These are phyloP conservation scores for Cydonia oblonga DNA, from an alignment of 331 rosid genomes.

Conservation along the genomic window DNA sequence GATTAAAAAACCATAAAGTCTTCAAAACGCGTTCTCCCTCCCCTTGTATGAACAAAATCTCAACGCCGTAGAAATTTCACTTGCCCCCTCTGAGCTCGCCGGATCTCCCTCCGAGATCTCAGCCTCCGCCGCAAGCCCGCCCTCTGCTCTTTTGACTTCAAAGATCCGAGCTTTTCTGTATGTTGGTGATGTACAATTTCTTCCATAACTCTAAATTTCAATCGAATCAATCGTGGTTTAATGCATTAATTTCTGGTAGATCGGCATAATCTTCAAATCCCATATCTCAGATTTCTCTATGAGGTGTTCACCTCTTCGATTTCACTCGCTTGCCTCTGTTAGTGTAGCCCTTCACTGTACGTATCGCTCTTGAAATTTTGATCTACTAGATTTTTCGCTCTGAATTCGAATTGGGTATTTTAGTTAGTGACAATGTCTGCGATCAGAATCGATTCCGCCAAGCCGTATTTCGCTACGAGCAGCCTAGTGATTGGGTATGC, in stretches of 20 bases:
- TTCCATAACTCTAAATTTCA: background rate
- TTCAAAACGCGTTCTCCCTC: background rate
- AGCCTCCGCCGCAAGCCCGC: background rate
- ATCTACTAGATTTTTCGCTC: background rate
- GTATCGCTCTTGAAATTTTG: slow-evolving; percentile 7
- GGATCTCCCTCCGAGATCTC: background rate
- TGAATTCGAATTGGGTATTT: slow-evolving; percentile 2
- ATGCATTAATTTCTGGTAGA: background rate
- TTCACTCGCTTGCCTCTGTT: background rate
- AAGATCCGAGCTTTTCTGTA: slow-evolving; percentile 15
- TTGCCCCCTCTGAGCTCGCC: background rate
- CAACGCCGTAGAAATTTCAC: background rate
- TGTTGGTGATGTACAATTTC: slow-evolving; percentile 28
- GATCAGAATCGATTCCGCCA: slow-evolving; percentile 32
- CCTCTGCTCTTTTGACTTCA: background rate
- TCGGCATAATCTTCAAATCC: slow-evolving; percentile 13
- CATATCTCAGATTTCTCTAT: slow-evolving; percentile 2
- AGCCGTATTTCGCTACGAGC: slow-evolving; percentile 57
- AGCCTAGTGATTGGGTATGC: slow-evolving; percentile 76
- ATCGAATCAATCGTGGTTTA: background rate
- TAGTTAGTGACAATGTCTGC: slow-evolving; percentile 33
- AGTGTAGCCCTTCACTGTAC: background rate
- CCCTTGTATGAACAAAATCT: background rate
- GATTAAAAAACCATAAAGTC: background rate
- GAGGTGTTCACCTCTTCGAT: background rate